Conservation (phyloP, 441 rosid genomes). For the Theobroma grandiflorum region DNA sequence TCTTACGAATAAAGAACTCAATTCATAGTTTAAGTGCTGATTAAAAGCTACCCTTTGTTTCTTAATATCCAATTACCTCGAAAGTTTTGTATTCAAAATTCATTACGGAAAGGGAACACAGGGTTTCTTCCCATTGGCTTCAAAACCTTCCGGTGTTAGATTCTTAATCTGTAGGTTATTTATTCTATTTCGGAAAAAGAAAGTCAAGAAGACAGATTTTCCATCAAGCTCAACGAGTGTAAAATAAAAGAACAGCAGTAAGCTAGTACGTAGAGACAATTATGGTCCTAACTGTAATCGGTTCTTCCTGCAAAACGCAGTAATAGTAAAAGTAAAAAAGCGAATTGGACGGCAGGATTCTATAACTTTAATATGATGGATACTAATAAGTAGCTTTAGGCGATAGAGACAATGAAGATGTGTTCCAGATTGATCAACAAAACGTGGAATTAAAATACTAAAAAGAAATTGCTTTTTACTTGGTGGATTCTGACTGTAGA, state of each 20-base stretch:
- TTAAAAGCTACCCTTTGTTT: too few species aligned
- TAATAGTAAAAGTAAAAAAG: too few species aligned
- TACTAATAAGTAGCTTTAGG: background rate
- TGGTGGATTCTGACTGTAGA: background rate
- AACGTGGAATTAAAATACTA: conserved; percentile 13
- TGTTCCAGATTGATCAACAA: background rate
- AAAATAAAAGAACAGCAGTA: background rate
- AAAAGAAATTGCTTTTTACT: background rate
- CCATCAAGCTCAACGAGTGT: too few species aligned
- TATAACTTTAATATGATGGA: background rate
- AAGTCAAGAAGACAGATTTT: too few species aligned
- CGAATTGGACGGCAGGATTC: background rate
- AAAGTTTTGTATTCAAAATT: too few species aligned
- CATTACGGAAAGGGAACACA: background rate
- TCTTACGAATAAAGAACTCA: too few species aligned
- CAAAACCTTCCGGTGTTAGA: background rate
- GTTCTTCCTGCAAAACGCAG: background rate
- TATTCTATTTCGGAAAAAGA: background rate
- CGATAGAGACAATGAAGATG: conserved; percentile 5
- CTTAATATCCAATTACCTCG: too few species aligned
- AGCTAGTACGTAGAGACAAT: background rate
- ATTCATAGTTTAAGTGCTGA: too few species aligned
- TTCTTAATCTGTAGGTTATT: too few species aligned
- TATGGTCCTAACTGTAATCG: background rate
- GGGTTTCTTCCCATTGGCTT: background rate